Conservation (phyloP, 345 rosid species). For the Populus euphratica region DNA sequence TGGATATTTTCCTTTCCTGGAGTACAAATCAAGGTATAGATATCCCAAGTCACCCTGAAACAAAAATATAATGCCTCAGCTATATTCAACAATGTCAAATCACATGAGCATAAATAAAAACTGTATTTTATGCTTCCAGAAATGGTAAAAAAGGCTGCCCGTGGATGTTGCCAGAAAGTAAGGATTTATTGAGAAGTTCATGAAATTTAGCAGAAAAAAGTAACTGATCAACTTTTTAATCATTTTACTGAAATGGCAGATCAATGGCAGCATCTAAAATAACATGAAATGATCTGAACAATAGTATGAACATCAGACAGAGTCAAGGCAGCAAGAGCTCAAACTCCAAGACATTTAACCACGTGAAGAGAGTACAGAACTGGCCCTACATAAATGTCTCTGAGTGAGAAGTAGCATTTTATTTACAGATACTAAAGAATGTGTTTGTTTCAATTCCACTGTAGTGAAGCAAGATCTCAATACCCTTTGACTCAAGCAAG, state of each 20-base stretch:
- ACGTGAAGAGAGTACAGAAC: too few relatives aligned
- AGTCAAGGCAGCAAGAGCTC: too few relatives aligned
- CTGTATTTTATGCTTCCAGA: background rate
- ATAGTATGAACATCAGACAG: too few relatives aligned
- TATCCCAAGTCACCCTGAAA: slow-evolving; percentile 88
- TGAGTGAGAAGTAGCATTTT: too few relatives aligned
- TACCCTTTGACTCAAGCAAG: background rate
- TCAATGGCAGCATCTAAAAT: background rate
- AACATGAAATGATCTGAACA: background rate
- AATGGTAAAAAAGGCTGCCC: background rate
- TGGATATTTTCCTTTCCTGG: slow-evolving; percentile 83
- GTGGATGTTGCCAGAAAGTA: background rate
- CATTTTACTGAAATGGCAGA: too few relatives aligned
- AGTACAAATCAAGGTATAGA: slow-evolving; percentile 83
- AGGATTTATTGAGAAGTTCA: background rate
- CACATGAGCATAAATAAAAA: background rate
- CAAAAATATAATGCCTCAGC: slow-evolving; percentile 2
- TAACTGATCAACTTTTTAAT: background rate
- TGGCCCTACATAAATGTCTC: too few relatives aligned
- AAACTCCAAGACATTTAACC: background rate
- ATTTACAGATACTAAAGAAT: too few relatives aligned
- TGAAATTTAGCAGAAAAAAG: background rate
- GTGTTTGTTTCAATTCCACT: background rate
- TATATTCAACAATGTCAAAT: background rate
- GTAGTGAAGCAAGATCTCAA: background rate